phyloP scores from a whole-genome alignment of 106 monocot species.

The Allium cepa region DNA sequence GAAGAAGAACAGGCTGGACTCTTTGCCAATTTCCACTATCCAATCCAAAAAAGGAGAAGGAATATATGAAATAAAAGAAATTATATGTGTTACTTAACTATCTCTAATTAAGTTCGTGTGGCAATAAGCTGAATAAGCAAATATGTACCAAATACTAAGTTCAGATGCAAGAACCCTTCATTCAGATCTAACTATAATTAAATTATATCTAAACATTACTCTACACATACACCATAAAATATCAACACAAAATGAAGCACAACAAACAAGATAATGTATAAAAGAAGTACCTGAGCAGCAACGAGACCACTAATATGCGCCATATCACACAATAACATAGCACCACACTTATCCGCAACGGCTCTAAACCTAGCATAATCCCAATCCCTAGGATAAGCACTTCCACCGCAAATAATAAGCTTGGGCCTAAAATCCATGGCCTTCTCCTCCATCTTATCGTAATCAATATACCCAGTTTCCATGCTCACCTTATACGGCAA shows the following conservation, averaged over 20 bases:
- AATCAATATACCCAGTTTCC: constrained; percentile 49
- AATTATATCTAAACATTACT: background rate
- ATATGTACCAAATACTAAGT: background rate
- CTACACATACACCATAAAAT: background rate
- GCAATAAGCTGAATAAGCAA: background rate
- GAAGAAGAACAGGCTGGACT: no score
- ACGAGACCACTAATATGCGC: constrained; percentile 73
- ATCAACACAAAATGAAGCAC: background rate
- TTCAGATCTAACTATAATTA: background rate
- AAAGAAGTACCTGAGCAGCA: constrained; percentile 43
- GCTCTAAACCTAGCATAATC: constrained; percentile 42
- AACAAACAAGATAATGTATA: background rate
- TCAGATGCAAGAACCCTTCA: background rate
- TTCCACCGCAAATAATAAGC: constrained; percentile 69
- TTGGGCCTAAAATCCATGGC: constrained; percentile 64
- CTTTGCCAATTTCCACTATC: no score
- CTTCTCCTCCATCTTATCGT: constrained; percentile 80
- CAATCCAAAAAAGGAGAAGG: no score
- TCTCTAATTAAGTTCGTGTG: no score
- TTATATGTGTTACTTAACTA: no score
- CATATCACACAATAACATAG: constrained; percentile 63
- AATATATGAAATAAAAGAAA: no score
- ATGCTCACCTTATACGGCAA: constrained; percentile 61
- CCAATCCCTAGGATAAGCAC: constrained; percentile 68
- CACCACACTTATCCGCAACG: constrained; percentile 55